These are phyloP conservation scores for Apiospora phragmitis DNA, from an alignment of 2,329 filamentous ascomycete genomes.

Conservation along the genomic window DNA sequence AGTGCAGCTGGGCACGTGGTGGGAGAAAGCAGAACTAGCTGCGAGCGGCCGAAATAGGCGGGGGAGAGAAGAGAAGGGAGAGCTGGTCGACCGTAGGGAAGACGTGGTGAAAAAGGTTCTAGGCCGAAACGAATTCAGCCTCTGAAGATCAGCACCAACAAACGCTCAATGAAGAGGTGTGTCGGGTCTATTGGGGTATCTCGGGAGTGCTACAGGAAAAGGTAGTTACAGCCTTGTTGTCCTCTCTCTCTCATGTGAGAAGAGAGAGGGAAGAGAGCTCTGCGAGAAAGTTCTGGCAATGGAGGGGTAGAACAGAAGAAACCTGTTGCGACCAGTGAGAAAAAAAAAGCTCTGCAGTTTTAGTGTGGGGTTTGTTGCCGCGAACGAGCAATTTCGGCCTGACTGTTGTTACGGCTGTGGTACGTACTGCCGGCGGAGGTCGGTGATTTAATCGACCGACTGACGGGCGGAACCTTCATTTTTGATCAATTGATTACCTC, in stretches of 20 bases:
- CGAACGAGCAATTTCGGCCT: neutral
- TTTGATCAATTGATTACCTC: neutral
- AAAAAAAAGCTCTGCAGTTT: constrained; percentile 6
- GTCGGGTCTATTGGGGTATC: constrained; percentile 12
- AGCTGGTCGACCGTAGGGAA: constrained; percentile 35
- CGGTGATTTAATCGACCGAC: constrained; percentile 11
- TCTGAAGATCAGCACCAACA: constrained; percentile 3
- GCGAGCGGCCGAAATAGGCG: constrained; percentile 54
- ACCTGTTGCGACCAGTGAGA: constrained; percentile 9
- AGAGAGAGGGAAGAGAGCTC: constrained; percentile 5
- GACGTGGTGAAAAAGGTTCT: constrained; percentile 40
- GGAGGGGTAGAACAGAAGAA: constrained; percentile 13
- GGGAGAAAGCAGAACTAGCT: constrained; percentile 67
- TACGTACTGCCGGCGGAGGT: neutral
- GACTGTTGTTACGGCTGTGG: neutral
- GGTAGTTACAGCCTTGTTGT: constrained; percentile 8
- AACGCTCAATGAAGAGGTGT: constrained; percentile 16
- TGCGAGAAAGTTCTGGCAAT: constrained; percentile 6
- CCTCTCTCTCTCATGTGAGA: constrained; percentile 8
- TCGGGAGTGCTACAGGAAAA: neutral
- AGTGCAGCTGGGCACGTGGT: constrained; percentile 50
- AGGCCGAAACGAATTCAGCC: constrained; percentile 8
- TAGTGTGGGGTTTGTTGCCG: neutral
- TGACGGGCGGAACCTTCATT: neutral
- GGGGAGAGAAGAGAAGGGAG: constrained; percentile 55